Base-by-base conservation (phyloP, 257 asterid species). In the Nicotiana benthamiana region DNA sequence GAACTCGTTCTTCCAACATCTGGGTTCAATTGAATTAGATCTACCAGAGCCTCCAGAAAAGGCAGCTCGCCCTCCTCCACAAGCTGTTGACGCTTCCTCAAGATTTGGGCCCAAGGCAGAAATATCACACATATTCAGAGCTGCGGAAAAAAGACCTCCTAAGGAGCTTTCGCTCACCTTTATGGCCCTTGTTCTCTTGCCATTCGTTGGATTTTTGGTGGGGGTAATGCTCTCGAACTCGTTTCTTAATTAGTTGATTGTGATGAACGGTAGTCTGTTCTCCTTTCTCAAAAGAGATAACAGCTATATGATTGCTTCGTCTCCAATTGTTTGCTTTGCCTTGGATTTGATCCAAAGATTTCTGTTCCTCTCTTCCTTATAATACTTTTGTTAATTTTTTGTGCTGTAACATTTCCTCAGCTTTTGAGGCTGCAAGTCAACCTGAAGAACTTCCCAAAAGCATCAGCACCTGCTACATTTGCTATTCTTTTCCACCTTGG, bases 21-120 rank as follows among this genome's bases (percentile, higher is more conserved):
- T 96, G 84, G 99, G 98, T 77, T 85, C 87, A 60, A 79, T 94
- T 75, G 97, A 94, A 36, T 84, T 96, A 80, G 99, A 96, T 87
- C 94, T 96, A 78, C 99, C 98, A 16, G 94, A 89, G n/a, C 88
- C 97, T 79, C 97, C 97, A 75, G 98, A 96, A 85, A 96, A 94
- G 89, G 92, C 97, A 72, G 87, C 94, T 68, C 94, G 91, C 22
- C 97, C 98, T 80, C 99, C 99, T 80, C 91, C 88, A n/a, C 97
- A 79, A 70, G 87, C 95, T 52, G 88, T 90, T 84, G 97, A 91
- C 82, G 85, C 83, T 12, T 86, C 86, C 87, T 84, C 98, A 82
- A 90, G 90, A 91, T 96, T 87, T 79, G 95, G 97, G 72, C 97
- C 97, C 59, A 96, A 93, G 88, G 90, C 97, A 67, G 99, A 96